Base-by-base conservation (phyloP, 768 basidiomycete genomes). In the Pleurotus djamor region DNA sequence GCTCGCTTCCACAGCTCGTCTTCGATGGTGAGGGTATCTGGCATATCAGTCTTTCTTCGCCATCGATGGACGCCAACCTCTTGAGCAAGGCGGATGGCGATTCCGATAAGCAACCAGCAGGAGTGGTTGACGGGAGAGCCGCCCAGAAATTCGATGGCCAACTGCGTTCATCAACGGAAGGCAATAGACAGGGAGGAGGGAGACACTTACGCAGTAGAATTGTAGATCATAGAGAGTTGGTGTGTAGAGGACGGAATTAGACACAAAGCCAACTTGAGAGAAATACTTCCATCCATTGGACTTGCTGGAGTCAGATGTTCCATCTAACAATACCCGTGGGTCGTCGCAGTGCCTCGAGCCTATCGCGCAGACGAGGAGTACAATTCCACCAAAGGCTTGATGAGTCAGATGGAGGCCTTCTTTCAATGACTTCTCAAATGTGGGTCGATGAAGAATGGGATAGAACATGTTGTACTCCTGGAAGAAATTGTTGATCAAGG, bases 211-310 rank as follows among this genome's bases (percentile, higher is more conserved):
- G 63, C 78, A 83, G 80, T 72, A 80, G 50, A 80, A 79, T 69
- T 96, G 94, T 44, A 95, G 71, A 62, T 94, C 91, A 68, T 85
- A 81, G 63, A 95, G 67, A 12, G 83, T 74, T 1, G 90, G 83
- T 4, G 84, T 77, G 0, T 79, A 74, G n/a, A 86, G 76, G 43
- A 91, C 75, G 0, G 81, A 79, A 66, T 81, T 82, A 32, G 85
- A 82, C 48, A 88, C 76, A 59, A 84, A 75, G 52, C 88, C 77
- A 6, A 92, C 83, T 66, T 89, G 87, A 35, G 80, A 74, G 64
- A 83, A 86, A 76, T 82, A 90, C 59, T 79, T 81, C 85, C 86
- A 88, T 0, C 87, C 89, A 28, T 80, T 77, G 17, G 74, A 79
- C 28, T 75, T 66, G 6, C 66, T 63, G 67, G 69, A 76, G 67